Base-by-base conservation (phyloP, 768 basidiomycete genomes). In the Mycena sanguinolenta region DNA sequence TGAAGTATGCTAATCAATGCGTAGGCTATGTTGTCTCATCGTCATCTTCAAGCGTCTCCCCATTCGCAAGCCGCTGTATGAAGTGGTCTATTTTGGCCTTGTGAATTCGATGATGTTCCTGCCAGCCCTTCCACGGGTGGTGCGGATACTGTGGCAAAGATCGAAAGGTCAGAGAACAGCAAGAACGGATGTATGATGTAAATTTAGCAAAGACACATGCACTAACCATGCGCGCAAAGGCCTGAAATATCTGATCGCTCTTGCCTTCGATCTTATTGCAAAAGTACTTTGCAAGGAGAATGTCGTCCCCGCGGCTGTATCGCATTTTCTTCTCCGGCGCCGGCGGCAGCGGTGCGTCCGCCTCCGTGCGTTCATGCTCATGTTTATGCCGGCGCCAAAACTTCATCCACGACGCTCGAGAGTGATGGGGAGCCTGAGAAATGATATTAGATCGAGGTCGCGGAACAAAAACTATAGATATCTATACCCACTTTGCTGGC, bases 71-170 rank as follows among this genome's bases (percentile, higher is more conserved):
- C 73, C 86, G 84, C 68, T 89, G 83, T 50, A 94, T 91, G 46
- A 93, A 86, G 80, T 95, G 90, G 75, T 95, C 95, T 70, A 95
- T 95, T 77, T 93, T 94, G 16, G 89, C 85, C 77, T 95, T 95
- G 78, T 95, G 95, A 75, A 95, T 94, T 50, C 95, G 88, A 77
- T 95, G 91, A 77, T 95, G 95, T 75, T 96, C 95, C 79, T 96
- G 95, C 95, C 95, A 96, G 17, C 95, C 95, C 78, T 96, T 96
- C 95, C 95, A 96, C 3, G 95, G 95, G 82, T 96, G 95, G 77
- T 95, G 93, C 2, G 94, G 89, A 79, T 95, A 87, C 94, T 96
- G 75, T 21, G 70, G 38, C 27, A 59, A 23, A 19, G n/a, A 61
- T 63, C 60, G 49, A 4, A 27, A 27, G 69, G 49, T 65, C 57